phyloP scores from a whole-genome alignment of 2,329 filamentous ascomycete species.

The Elsinoe ampelina region DNA sequence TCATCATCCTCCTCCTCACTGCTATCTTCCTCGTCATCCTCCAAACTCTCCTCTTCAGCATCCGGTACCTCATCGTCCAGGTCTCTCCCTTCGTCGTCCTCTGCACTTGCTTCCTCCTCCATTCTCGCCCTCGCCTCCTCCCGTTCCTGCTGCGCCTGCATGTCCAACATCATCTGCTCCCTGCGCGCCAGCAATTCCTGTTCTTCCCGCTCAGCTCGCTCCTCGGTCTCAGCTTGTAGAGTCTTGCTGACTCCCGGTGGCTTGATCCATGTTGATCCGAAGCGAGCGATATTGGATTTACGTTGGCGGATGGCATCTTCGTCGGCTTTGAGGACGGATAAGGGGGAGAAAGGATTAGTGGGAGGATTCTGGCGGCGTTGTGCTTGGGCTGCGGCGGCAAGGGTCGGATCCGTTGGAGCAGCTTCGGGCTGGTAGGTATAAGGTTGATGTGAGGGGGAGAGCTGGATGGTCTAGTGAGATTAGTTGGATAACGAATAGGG shows the following conservation, averaged over 20 bases:
- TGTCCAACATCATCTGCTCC: conserved; percentile 62
- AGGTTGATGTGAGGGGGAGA: conserved; percentile 11
- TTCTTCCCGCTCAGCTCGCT: conserved; percentile 80
- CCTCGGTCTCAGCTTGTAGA: conserved; percentile 79
- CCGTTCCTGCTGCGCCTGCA: conserved; percentile 54
- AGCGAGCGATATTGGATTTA: conserved; percentile 73
- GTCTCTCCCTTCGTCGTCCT: conserved; percentile 42
- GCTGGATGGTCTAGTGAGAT: neutral
- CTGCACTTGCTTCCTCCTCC: conserved; percentile 28
- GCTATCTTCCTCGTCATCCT: conserved; percentile 57
- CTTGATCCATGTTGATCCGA: conserved; percentile 81
- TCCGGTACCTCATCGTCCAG: conserved; percentile 62
- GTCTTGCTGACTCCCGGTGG: conserved; percentile 85
- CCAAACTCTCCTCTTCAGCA: conserved; percentile 26
- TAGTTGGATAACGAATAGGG: conserved; percentile 18
- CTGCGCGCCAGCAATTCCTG: conserved; percentile 64
- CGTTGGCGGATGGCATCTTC: conserved; percentile 69
- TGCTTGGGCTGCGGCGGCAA: conserved; percentile 11
- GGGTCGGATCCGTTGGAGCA: neutral
- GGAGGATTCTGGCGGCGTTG: conserved; percentile 25
- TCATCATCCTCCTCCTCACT: conserved; percentile 43
- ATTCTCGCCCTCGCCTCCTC: conserved; percentile 38
- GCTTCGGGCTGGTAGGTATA: neutral
- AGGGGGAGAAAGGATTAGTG: conserved; percentile 43
- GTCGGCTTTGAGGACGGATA: conserved; percentile 63